phyloP scores from a whole-genome alignment of 805 yeast genomes.

The Saccharomycopsis synnaedendra region DNA sequence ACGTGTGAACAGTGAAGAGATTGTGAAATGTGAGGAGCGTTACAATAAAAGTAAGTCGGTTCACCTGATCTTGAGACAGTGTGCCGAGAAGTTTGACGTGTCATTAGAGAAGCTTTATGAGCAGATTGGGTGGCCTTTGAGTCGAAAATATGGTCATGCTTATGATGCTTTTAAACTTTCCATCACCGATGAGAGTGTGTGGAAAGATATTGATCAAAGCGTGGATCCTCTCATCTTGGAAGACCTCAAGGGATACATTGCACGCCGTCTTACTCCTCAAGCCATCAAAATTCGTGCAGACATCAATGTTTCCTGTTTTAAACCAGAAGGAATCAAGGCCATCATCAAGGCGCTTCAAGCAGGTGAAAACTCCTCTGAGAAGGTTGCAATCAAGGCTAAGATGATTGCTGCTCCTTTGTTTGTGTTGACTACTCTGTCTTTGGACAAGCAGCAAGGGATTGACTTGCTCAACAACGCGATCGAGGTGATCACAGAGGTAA shows the following conservation, averaged over 20 bases:
- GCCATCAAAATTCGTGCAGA: constrained; percentile 98
- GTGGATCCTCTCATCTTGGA: constrained; percentile 48
- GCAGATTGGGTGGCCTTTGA: constrained; percentile 94
- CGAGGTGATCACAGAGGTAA: constrained; percentile 57
- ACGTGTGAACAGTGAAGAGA: constrained; percentile 96
- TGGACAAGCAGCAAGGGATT: constrained; percentile 85
- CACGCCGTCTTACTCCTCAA: constrained; percentile 93
- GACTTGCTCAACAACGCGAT: constrained; percentile 71
- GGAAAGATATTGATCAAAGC: constrained; percentile 67
- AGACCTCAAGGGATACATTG: constrained; percentile 78
- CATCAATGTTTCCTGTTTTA: constrained; percentile 92
- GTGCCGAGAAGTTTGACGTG: constrained; percentile 91
- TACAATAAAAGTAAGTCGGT: constrained; percentile 95
- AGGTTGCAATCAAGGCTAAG: constrained; percentile 82
- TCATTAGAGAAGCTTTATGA: constrained; percentile 79
- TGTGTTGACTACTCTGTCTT: constrained; percentile 84
- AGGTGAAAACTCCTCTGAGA: constrained; percentile 81
- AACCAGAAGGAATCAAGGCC: constrained; percentile 97
- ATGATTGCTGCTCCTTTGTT: constrained; percentile 96
- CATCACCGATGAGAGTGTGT: constrained; percentile 78
- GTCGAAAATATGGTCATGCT: constrained; percentile 92
- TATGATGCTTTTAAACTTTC: constrained; percentile 95
- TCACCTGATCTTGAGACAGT: constrained; percentile 95
- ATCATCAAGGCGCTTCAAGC: constrained; percentile 79
- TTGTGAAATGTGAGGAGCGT: constrained; percentile 93